Evolutionary conservation across 2,329 filamentous ascomycete genomes (phyloP).

Genomic region (Exophiala lecanii-corni): DNA sequence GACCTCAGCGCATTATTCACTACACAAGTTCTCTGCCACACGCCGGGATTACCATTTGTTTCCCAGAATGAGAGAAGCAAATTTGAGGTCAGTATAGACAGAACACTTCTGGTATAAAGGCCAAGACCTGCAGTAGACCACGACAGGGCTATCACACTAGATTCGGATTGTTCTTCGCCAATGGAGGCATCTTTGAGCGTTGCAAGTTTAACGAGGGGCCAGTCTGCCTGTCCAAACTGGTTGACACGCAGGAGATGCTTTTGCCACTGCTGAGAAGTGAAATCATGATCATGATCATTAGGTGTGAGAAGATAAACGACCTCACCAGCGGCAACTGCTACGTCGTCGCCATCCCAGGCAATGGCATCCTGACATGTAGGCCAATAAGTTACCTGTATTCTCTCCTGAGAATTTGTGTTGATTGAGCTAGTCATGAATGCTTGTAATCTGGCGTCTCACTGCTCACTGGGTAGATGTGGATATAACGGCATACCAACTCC

Average conservation of each 20-base stretch:
- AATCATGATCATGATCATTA: conserved; percentile 20
- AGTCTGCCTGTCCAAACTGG: conserved; percentile 50
- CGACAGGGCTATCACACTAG: conserved; percentile 44
- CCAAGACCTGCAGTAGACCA: conserved; percentile 57
- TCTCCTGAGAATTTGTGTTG: too few species aligned
- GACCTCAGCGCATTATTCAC: conserved; percentile 42
- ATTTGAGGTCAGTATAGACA: conserved; percentile 55
- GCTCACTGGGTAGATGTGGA: too few species aligned
- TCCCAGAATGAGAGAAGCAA: conserved; percentile 55
- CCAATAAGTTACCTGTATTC: conserved; percentile 35
- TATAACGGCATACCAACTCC: too few species aligned
- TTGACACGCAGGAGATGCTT: conserved; percentile 45
- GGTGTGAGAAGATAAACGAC: conserved; percentile 49
- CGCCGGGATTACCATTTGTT: conserved; percentile 40
- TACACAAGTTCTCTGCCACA: conserved; percentile 51
- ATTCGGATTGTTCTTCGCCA: conserved; percentile 55
- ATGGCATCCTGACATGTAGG: conserved; percentile 51
- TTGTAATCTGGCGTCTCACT: too few species aligned
- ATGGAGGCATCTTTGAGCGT: conserved; percentile 48
- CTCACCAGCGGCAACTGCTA: conserved; percentile 55
- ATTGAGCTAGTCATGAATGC: too few species aligned
- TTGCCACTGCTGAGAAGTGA: conserved; percentile 32
- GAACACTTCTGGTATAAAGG: conserved; percentile 49
- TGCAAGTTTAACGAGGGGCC: conserved; percentile 43
- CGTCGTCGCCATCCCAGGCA: conserved; percentile 56